phyloP scores from a whole-genome alignment of 345 rosid genomes.

The Euclidium syriacum region DNA sequence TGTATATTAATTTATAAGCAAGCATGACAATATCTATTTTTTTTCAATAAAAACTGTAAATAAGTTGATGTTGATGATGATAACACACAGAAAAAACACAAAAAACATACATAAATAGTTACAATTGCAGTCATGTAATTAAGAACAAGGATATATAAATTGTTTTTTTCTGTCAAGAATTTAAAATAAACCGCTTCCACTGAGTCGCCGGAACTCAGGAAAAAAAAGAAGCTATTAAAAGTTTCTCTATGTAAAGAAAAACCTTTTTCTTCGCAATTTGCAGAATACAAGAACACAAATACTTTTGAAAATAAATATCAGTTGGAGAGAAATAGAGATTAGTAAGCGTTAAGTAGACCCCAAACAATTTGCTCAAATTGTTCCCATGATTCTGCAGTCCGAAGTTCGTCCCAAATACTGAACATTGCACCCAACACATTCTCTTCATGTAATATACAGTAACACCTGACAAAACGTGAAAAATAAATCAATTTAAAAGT shows the following conservation, averaged over 20 bases:
- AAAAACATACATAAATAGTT: not conserved
- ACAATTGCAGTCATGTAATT: not conserved
- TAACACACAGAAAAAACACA: not conserved
- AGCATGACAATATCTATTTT: too few species aligned
- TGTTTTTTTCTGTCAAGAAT: not conserved
- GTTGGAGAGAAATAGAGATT: not conserved
- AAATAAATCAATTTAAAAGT: too few species aligned
- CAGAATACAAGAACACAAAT: not conserved
- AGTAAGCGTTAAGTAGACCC: constrained; percentile 69
- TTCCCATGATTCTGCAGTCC: constrained; percentile 69
- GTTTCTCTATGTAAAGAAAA: not conserved
- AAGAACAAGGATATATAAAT: too few species aligned
- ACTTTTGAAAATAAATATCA: not conserved
- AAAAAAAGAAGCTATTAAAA: too few species aligned
- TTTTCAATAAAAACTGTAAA: too few species aligned
- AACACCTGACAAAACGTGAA: too few species aligned
- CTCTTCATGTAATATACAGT: constrained; percentile 80
- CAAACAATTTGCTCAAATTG: constrained; percentile 74
- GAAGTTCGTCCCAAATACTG: constrained; percentile 67
- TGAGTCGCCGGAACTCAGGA: too few species aligned
- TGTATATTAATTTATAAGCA: too few species aligned
- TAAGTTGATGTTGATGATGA: too few species aligned
- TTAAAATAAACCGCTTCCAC: too few species aligned
- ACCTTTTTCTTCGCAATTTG: not conserved
- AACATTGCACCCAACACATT: constrained; percentile 81